These are phyloP conservation scores for Petunia hybrid DNA, from an alignment of 305 asterid species.

Conservation along the genomic window DNA sequence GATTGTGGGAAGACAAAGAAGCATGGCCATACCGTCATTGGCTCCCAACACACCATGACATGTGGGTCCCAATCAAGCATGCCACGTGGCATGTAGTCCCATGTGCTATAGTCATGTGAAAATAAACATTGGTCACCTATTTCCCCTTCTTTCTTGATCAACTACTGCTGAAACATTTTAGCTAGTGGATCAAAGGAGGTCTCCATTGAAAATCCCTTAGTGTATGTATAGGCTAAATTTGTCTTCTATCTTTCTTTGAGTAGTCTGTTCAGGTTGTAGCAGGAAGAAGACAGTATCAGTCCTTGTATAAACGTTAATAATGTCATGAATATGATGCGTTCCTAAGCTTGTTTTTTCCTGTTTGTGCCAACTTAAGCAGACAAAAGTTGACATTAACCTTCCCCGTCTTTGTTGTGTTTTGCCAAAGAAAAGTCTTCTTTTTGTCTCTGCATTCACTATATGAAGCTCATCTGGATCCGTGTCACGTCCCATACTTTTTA, in stretches of 20 bases:
- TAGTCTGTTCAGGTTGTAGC: slow-evolving; percentile 13
- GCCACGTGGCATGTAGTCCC: slow-evolving; percentile 43
- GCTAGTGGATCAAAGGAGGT: neutral
- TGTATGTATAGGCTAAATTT: neutral
- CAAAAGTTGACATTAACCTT: slow-evolving; percentile 26
- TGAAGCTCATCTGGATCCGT: too few species aligned
- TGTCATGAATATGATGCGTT: neutral
- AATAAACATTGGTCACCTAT: neutral
- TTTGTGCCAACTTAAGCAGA: slow-evolving; percentile 2
- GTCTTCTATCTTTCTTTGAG: neutral
- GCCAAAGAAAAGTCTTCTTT: neutral
- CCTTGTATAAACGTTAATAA: neutral
- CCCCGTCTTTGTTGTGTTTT: neutral
- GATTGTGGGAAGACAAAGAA: slow-evolving; percentile 44
- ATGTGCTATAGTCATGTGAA: slow-evolving; percentile 47
- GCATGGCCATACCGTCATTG: slow-evolving; percentile 63
- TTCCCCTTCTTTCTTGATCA: neutral
- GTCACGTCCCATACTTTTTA: too few species aligned
- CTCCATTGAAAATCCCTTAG: neutral
- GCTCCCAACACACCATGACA: slow-evolving; percentile 47
- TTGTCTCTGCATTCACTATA: too few species aligned
- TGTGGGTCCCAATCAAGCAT: slow-evolving; percentile 32
- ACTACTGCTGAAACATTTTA: slow-evolving; percentile 3
- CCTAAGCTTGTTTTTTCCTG: neutral
- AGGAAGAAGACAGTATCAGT: neutral